These are phyloP conservation scores for Phoenix dactylifera DNA, from an alignment of 176 grass and related monocot genomes.

Conservation along the genomic window DNA sequence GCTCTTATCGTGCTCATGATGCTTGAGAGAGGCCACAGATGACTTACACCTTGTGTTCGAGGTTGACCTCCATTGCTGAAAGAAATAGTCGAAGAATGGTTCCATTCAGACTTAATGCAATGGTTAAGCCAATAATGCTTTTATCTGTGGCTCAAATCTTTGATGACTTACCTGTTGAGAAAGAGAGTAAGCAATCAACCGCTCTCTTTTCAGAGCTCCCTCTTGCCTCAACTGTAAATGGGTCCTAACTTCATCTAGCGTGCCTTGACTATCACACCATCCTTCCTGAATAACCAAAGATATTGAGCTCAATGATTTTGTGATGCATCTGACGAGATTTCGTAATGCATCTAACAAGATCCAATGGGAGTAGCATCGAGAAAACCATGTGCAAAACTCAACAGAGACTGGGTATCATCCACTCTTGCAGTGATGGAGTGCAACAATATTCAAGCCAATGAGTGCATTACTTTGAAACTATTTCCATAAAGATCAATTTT, in stretches of 20 bases:
- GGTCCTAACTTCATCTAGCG: conserved; percentile 50
- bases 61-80: conserved; percentile 36
- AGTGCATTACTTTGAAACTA: too few species aligned
- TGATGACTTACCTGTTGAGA: conserved; percentile 45
- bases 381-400: too few species aligned
- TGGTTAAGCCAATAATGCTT: too few species aligned
- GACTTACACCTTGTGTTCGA: conserved; percentile 27
- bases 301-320: too few species aligned
- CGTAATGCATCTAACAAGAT: not conserved
- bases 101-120: too few species aligned
- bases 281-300: conserved; percentile 42
- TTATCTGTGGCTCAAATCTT: too few species aligned
- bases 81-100: not conserved
- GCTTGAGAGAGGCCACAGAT: not conserved
- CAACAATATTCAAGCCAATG: too few species aligned
- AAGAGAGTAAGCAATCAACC: conserved; percentile 60
- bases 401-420: too few species aligned
- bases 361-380: too few species aligned
- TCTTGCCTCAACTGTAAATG: conserved; percentile 74
- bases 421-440: too few species aligned
- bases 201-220: conserved; percentile 69
- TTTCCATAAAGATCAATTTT: too few species aligned
- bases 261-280: conserved; percentile 80
- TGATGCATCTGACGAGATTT: not conserved
- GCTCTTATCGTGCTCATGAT: not conserved